Base-by-base conservation (phyloP, 805 yeast genomes). In the Candida incommunis region DNA sequence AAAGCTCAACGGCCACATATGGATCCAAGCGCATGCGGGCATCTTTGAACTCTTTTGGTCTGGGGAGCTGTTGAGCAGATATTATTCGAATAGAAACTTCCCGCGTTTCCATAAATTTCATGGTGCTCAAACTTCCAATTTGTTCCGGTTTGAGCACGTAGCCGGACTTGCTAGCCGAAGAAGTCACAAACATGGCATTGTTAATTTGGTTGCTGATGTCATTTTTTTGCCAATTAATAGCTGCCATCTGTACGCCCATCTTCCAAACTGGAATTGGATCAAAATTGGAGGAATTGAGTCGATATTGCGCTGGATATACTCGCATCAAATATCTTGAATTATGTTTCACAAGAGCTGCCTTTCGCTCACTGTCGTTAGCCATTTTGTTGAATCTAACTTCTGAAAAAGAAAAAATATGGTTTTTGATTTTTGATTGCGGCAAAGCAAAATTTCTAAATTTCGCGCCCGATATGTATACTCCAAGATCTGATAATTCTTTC, bases 151-250 rank as follows among this genome's bases (percentile, higher is more conserved):
- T 92, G 42, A 84, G 63, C 4, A 82, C 76, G 57, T 85, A 92
- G 0, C 99, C 99, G 0, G 72, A 65, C 41, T 67, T 71, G 13
- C 70, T 66, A 0, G 75, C 72, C 15, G 44, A 2, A 47, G 47
- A 7, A 44, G 71, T 61, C 43, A 75, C 75, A 60, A 90, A 86
- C 72, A 87, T 65, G 2, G 95, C 84, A 50, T 82, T 82, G 59
- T 87, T 88, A 9, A 92, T 55, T 57, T 87, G 95, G 57, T 88
- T 90, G 0, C 96, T 96, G 16, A 77, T 47, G 57, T 92, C 98
- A 58, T 76, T 80, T 0, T 92, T 80, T 61, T 90, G 98, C 96
- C 96, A 90, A 58, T 90, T 92, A 0, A 95, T 80, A 0, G 98
- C 97, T 3, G 84, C 97, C 86, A 92, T 76, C 57, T 92, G 98